A percentile compares a stretch with the other conserved stretches of the same genome.
phyloP scores from a whole-genome alignment of 805 yeast genomes.

The Candida gorgasii region DNA sequence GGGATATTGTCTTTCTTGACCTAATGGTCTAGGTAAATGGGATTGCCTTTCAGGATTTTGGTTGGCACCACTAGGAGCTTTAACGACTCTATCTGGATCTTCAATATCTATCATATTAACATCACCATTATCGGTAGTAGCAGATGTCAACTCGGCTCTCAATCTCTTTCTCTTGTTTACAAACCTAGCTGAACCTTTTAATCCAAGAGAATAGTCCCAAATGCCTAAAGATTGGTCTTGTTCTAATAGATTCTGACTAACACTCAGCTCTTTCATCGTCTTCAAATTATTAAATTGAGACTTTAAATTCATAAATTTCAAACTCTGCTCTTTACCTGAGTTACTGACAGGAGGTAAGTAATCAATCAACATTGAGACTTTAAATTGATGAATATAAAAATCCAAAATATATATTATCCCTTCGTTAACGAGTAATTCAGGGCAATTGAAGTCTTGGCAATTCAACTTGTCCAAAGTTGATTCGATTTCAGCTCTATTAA shows the following conservation, averaged over 20 bases:
- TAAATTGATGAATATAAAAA: conserved; percentile 59
- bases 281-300: conserved; percentile 42
- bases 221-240: conserved; percentile 49
- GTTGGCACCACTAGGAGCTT: neutral
- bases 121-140: conserved; percentile 1
- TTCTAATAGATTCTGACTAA: conserved; percentile 26
- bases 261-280: conserved; percentile 32
- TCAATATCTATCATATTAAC: neutral
- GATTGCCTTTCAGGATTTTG: neutral
- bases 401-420: conserved; percentile 60
- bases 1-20: neutral
- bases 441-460: conserved; percentile 39
- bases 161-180: conserved; percentile 53
- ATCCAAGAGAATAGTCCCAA: conserved; percentile 43
- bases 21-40: neutral
- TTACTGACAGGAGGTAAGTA: conserved; percentile 39
- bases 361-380: conserved; percentile 49
- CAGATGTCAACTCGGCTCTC: conserved; percentile 30
- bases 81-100: neutral
- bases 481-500: conserved; percentile 9
- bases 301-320: conserved; percentile 46
- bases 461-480: conserved; percentile 32
- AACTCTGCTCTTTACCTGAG: conserved; percentile 48
- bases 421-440: conserved; percentile 46
- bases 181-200: conserved; percentile 49